Evolutionary conservation across 2,329 filamentous ascomycete genomes (phyloP).

Genomic region (Venturia pyrina): DNA sequence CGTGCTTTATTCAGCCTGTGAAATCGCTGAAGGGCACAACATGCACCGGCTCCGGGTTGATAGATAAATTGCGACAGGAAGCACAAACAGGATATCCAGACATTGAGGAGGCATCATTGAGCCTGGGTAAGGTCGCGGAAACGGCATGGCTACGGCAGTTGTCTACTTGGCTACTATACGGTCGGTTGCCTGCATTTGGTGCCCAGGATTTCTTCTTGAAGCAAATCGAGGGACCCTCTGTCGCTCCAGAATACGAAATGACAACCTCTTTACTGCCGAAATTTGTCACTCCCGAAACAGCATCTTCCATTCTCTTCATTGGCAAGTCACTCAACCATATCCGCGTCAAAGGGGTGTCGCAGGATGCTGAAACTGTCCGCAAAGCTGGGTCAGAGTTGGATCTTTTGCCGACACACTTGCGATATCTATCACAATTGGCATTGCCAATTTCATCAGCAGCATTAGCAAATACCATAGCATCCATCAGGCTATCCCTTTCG

Average conservation of each 20-base stretch:
- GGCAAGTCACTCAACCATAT: constrained; percentile 84
- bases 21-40: constrained; percentile 15
- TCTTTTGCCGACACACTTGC: constrained; percentile 58
- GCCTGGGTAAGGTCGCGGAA: constrained; percentile 69
- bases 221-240: constrained; percentile 21
- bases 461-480: constrained; percentile 61
- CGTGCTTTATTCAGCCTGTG: constrained; percentile 53
- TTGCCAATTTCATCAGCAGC: constrained; percentile 65
- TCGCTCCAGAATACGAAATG: constrained; percentile 28
- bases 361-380: constrained; percentile 19
- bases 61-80: constrained; percentile 65
- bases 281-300: constrained; percentile 66
- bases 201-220: constrained; percentile 77
- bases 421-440: constrained; percentile 55
- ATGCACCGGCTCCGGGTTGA: constrained; percentile 62
- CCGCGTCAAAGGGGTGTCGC: constrained; percentile 31
- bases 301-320: constrained; percentile 79
- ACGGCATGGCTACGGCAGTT: constrained; percentile 85
- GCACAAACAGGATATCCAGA: constrained; percentile 82
- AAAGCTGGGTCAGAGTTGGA: constrained; percentile 37
- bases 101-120: constrained; percentile 65
- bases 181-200: constrained; percentile 67
- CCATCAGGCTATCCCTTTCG: constrained; percentile 72
- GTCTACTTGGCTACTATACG: constrained; percentile 84
- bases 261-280: constrained; percentile 57